These are phyloP conservation scores for Cryphonectria parasitica DNA, from an alignment of 2,329 filamentous ascomycete genomes.

Conservation along the genomic window DNA sequence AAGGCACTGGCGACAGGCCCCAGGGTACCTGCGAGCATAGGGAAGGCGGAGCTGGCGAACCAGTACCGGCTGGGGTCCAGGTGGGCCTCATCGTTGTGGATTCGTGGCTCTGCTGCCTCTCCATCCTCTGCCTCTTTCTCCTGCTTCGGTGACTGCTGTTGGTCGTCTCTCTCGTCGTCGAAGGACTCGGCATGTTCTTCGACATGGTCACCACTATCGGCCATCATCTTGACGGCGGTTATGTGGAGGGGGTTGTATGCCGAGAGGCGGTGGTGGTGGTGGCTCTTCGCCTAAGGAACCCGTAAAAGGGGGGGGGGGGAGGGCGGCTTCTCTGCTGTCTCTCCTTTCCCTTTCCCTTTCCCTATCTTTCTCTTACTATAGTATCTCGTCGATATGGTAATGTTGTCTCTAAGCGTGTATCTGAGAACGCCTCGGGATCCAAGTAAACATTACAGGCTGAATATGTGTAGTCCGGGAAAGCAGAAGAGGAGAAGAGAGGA, in stretches of 20 bases:
- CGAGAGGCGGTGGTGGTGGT: not conserved
- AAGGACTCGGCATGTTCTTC: constrained; percentile 31
- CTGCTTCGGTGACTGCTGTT: constrained; percentile 19
- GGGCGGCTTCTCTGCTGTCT: not conserved
- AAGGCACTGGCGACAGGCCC: constrained; percentile 87
- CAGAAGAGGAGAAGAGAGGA: not conserved
- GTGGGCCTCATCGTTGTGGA: constrained; percentile 46
- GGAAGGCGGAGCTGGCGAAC: constrained; percentile 68
- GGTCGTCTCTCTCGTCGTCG: constrained; percentile 19
- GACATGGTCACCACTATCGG: constrained; percentile 36
- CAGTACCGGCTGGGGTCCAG: constrained; percentile 62
- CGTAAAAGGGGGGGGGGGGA: too few relatives aligned
- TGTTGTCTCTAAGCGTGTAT: not conserved
- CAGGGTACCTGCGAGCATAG: constrained; percentile 80
- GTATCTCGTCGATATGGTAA: not conserved
- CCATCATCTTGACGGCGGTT: constrained; percentile 35
- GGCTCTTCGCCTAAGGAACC: too few relatives aligned
- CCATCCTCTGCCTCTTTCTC: constrained; percentile 37
- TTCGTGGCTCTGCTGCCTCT: constrained; percentile 30
- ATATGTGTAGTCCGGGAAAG: not conserved
- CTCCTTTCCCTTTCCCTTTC: not conserved
- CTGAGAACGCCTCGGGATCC: not conserved
- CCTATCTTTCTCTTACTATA: not conserved
- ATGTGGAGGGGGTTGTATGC: not conserved
- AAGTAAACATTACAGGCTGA: not conserved